These are phyloP conservation scores for Biscogniauxia mediterranea DNA, from an alignment of 2,329 filamentous ascomycete genomes.

Conservation along the genomic window DNA sequence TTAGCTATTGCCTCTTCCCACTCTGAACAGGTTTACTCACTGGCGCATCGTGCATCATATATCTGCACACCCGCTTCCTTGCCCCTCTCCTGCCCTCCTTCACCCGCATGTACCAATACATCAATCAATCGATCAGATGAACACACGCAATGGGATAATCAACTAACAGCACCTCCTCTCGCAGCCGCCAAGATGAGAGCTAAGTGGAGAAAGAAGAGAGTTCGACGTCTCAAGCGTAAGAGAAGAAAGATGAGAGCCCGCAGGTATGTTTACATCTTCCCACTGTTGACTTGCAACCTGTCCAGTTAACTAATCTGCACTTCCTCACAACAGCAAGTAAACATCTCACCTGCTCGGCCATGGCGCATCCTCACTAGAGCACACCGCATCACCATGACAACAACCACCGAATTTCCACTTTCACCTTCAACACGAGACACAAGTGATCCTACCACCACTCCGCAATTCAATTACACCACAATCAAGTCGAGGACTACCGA, in stretches of 20 bases:
- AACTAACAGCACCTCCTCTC: slow-evolving; percentile 18
- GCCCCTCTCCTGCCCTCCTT: neutral
- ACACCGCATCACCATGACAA: slow-evolving; percentile 36
- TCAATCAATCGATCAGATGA: neutral
- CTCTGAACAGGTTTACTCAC: neutral
- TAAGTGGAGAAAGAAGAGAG: slow-evolving; percentile 99
- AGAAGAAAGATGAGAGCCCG: slow-evolving; percentile 99
- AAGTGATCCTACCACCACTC: slow-evolving; percentile 3
- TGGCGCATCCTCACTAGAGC: slow-evolving; percentile 33
- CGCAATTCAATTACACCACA: slow-evolving; percentile 7
- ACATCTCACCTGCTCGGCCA: slow-evolving; percentile 42
- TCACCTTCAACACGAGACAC: slow-evolving; percentile 32
- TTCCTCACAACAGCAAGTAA: slow-evolving; percentile 38
- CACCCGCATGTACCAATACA: neutral
- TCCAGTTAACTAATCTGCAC: neutral
- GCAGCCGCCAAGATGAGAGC: slow-evolving; percentile 68
- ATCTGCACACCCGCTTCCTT: neutral
- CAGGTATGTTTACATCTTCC: slow-evolving; percentile 64
- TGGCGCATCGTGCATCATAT: neutral
- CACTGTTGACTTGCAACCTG: neutral
- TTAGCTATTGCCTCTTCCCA: neutral
- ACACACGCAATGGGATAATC: neutral
- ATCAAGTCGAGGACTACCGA: slow-evolving; percentile 5
- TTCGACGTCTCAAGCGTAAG: slow-evolving; percentile 99
- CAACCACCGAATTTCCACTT: slow-evolving; percentile 25